Percentiles rank a stretch among this genome's conserved stretches.
Evolutionary conservation across 1,284 basidiomycete species (phyloP).

Genomic region (Cystobasidium slooffiae): DNA sequence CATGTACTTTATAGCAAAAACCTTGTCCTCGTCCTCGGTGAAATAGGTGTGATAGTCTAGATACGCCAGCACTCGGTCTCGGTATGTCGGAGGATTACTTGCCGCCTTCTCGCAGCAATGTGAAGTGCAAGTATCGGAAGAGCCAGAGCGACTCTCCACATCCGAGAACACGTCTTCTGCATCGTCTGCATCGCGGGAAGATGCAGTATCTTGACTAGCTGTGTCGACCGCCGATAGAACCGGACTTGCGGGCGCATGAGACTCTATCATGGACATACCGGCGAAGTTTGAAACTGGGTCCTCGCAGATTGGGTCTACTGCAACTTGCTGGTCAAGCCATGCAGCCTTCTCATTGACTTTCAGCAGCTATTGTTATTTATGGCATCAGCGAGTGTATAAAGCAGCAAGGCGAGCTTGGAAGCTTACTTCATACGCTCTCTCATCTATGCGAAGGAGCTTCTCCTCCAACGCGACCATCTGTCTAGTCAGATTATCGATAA

Average conservation of each 20-base stretch:
- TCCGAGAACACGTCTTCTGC: slow-evolving; percentile 38
- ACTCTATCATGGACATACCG: neutral
- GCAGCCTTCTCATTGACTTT: slow-evolving; percentile 27
- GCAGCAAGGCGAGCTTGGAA: neutral
- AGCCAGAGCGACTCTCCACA: slow-evolving; percentile 12
- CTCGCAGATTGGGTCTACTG: slow-evolving; percentile 13
- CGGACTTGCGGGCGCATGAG: neutral
- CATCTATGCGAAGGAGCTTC: slow-evolving; percentile 21
- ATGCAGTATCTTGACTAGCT: neutral
- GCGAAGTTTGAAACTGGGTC: neutral
- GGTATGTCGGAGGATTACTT: neutral
- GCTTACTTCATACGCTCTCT: slow-evolving; percentile 27
- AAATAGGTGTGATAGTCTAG: slow-evolving; percentile 19
- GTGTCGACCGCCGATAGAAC: neutral
- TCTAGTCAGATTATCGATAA: slow-evolving; percentile 41
- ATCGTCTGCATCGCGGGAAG: neutral
- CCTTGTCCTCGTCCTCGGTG: neutral
- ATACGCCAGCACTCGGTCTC: slow-evolving; percentile 20
- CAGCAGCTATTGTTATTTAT: slow-evolving; percentile 10
- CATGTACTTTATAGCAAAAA: slow-evolving; percentile 6
- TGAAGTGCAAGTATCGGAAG: slow-evolving; percentile 28
- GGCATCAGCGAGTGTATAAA: neutral
- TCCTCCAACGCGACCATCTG: slow-evolving; percentile 13
- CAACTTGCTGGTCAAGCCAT: slow-evolving; percentile 21
- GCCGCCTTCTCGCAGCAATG: slow-evolving; percentile 1